A percentile compares a stretch with the other conserved stretches of the same genome.
Conservation (phyloP, 768 basidiomycete species). For the Amanita jacksonii region DNA sequence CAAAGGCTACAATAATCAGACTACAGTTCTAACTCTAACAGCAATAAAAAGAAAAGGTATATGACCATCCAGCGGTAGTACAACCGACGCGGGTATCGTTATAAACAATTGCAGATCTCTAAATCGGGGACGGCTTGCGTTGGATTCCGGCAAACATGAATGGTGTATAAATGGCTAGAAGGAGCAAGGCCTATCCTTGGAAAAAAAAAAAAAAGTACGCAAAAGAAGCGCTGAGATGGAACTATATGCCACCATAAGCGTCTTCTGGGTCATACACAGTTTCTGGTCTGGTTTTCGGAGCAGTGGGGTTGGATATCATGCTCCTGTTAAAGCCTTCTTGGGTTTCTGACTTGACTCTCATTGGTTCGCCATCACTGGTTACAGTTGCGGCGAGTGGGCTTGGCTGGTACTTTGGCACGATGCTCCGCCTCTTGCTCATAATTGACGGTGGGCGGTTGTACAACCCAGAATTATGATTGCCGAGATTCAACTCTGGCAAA, state of each 20-base stretch:
- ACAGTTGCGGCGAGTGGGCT: conserved; percentile 32
- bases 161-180: background rate
- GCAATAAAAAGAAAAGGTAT: conserved; percentile 2
- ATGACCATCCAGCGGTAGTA: conserved; percentile 1
- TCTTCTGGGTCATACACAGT: conserved; percentile 59
- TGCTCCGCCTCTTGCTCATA: conserved; percentile 9
- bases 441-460: background rate
- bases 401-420: conserved; percentile 24
- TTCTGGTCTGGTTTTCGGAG: conserved; percentile 29
- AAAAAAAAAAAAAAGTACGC: background rate
- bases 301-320: conserved; percentile 9
- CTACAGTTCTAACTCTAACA: too few relatives aligned
- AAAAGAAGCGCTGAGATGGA: background rate
- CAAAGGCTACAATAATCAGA: too few relatives aligned
- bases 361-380: background rate
- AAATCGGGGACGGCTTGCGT: background rate
- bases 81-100: background rate
- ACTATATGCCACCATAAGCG: conserved; percentile 60
- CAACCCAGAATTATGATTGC: conserved; percentile 27
- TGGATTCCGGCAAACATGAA: background rate
- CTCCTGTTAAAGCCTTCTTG: conserved; percentile 4
- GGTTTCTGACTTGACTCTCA: background rate
- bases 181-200: background rate
- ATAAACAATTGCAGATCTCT: too few relatives aligned
- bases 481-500: conserved; percentile 42